A percentile compares a stretch with the other conserved stretches of the same genome.
Evolutionary conservation across 768 basidiomycete species (phyloP).

Genomic region (Sarcodon sp.): DNA sequence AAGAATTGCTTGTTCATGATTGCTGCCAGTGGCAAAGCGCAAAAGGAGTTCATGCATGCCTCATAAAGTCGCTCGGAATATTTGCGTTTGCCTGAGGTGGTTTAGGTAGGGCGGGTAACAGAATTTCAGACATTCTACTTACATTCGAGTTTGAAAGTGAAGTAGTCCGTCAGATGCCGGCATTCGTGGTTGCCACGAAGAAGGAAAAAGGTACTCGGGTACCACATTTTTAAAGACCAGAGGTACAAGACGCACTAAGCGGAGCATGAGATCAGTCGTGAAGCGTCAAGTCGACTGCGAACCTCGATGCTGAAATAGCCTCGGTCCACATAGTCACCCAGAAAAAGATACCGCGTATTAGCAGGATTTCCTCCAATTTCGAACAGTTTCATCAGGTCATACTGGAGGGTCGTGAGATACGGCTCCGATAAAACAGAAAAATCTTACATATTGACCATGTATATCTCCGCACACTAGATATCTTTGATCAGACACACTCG

Average conservation of each 20-base stretch:
- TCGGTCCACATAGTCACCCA: slow-evolving; percentile 67
- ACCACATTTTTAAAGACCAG: slow-evolving; percentile 99
- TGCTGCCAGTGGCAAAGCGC: slow-evolving; percentile 87
- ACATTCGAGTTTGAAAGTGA: slow-evolving; percentile 99
- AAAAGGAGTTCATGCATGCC: slow-evolving; percentile 97
- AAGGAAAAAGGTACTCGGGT: slow-evolving; percentile 92
- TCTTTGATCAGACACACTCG: no score
- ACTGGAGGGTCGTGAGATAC: slow-evolving; percentile 23
- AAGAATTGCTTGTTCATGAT: slow-evolving; percentile 99
- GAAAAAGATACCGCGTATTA: slow-evolving; percentile 60
- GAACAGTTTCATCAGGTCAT: slow-evolving; percentile 70
- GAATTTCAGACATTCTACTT: slow-evolving; percentile 16
- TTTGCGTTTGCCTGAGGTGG: slow-evolving; percentile 81
- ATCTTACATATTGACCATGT: slow-evolving; percentile 94
- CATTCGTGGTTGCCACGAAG: slow-evolving; percentile 99
- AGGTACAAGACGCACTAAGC: slow-evolving; percentile 89
- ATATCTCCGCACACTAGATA: slow-evolving; percentile 75
- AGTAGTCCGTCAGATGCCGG: slow-evolving; percentile 96
- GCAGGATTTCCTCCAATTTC: slow-evolving; percentile 68
- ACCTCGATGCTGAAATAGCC: slow-evolving; percentile 72
- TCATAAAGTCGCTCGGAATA: slow-evolving; percentile 96
- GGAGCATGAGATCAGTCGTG: neutral
- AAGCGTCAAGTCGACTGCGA: neutral
- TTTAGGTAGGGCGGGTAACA: neutral
- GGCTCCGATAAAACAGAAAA: slow-evolving; percentile 3